Evolutionary conservation across 441 rosid genomes (phyloP).

Genomic region (Manihot esculenta): DNA sequence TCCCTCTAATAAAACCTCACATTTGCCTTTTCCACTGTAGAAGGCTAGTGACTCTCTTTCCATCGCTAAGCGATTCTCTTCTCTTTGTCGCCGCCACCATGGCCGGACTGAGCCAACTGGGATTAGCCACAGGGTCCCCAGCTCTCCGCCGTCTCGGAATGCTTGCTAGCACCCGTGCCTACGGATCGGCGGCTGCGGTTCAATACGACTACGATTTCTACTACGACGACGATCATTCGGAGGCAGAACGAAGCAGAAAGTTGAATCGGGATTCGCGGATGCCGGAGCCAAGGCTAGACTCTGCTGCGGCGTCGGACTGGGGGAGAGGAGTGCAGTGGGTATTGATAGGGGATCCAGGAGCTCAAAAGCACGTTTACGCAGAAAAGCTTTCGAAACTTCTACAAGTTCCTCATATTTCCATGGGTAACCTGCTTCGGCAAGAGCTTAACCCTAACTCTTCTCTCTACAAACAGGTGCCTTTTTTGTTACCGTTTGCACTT

Average conservation of each 20-base stretch:
- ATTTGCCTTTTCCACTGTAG: neutral
- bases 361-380: conserved; percentile 67
- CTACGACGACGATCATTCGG: conserved; percentile 37
- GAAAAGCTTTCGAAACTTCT: conserved; percentile 77
- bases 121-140: conserved; percentile 34
- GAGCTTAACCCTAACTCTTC: conserved; percentile 74
- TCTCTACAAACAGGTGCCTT: conserved; percentile 60
- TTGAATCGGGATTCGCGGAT: conserved; percentile 12
- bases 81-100: conserved; percentile 49
- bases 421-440: conserved; percentile 87
- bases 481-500: neutral
- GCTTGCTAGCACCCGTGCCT: conserved; percentile 31
- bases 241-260: conserved; percentile 42
- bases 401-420: conserved; percentile 87
- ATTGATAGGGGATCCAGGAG: conserved; percentile 74
- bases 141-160: conserved; percentile 15
- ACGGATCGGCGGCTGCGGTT: conserved; percentile 74
- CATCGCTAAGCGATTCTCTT: conserved; percentile 3
- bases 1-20: conserved; percentile 24
- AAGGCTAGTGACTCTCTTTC: neutral
- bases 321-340: conserved; percentile 94
- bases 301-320: conserved; percentile 39
- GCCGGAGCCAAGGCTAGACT: conserved; percentile 23
- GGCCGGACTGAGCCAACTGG: conserved; percentile 54
- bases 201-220: conserved; percentile 35